Conservation (phyloP, 2,329 filamentous ascomycete species). For the Alternaria angustiovoidea region DNA sequence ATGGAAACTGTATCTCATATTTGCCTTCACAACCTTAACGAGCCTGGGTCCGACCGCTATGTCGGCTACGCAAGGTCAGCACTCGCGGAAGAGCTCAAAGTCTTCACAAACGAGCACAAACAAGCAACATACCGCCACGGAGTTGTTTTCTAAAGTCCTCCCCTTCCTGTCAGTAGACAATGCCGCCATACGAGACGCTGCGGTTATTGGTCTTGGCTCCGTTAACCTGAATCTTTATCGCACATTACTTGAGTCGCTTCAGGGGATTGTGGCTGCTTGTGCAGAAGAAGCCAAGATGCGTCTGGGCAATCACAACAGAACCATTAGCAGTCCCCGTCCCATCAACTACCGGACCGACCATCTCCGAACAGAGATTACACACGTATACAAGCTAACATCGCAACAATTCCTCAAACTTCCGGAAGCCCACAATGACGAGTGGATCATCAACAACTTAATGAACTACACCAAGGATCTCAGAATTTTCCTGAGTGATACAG, state of each 20-base stretch:
- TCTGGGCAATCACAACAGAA: conserved; percentile 78
- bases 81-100: conserved; percentile 82
- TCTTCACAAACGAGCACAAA: conserved; percentile 71
- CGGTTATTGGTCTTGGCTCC: conserved; percentile 89
- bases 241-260: conserved; percentile 86
- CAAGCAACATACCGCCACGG: conserved; percentile 86
- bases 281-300: conserved; percentile 87
- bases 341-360: conserved; percentile 85
- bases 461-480: conserved; percentile 92
- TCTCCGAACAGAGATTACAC: conserved; percentile 90
- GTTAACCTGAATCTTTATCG: conserved; percentile 96
- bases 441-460: conserved; percentile 87
- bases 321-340: conserved; percentile 76
- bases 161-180: conserved; percentile 84
- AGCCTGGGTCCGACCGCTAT: conserved; percentile 71
- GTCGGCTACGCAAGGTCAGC: conserved; percentile 70
- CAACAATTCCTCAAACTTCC: conserved; percentile 84
- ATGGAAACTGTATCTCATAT: conserved; percentile 97
- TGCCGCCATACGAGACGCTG: conserved; percentile 83
- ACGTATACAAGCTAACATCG: conserved; percentile 93
- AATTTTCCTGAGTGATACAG: conserved; percentile 91
- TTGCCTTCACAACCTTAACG: conserved; percentile 93
- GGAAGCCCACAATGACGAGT: conserved; percentile 84
- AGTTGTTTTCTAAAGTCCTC: conserved; percentile 90
- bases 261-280: conserved; percentile 84